A percentile compares a stretch with the other conserved stretches of the same genome.
Conservation (phyloP, 495 filamentous ascomycete genomes). For the Penicillium tannophilum region DNA sequence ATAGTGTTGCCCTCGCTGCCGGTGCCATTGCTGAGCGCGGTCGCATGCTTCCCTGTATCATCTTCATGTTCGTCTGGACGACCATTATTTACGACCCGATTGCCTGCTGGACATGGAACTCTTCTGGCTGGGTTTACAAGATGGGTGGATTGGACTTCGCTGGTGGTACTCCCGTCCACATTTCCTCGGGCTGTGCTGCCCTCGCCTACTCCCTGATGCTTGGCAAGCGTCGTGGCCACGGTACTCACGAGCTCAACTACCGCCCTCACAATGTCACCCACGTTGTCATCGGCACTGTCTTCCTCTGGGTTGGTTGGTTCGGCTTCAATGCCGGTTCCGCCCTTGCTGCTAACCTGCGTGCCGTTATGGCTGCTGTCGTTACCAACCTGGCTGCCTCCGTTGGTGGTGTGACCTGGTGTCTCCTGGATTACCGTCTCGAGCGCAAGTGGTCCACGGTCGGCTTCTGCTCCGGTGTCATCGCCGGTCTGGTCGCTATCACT, state of each 20-base stretch:
- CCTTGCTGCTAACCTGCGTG: slow-evolving; percentile 81
- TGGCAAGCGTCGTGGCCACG: slow-evolving; percentile 81
- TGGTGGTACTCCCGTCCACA: slow-evolving; percentile 95
- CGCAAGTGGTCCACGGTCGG: slow-evolving; percentile 96
- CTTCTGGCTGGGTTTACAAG: slow-evolving; percentile 76
- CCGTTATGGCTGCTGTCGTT: slow-evolving; percentile 63
- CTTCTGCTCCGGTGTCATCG: slow-evolving; percentile 93
- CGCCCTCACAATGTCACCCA: slow-evolving; percentile 98
- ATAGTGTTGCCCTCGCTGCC: slow-evolving; percentile 82
- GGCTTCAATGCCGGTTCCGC: slow-evolving; percentile 97
- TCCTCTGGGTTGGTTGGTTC: slow-evolving; percentile 99
- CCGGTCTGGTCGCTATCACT: slow-evolving; percentile 90
- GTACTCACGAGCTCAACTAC: slow-evolving; percentile 89
- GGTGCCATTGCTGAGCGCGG: slow-evolving; percentile 92
- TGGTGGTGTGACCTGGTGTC: slow-evolving; percentile 92
- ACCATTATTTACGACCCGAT: slow-evolving; percentile 95
- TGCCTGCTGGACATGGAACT: slow-evolving; percentile 99
- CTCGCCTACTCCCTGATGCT: slow-evolving; percentile 85
- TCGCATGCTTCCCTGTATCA: slow-evolving; percentile 87
- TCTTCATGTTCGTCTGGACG: slow-evolving; percentile 97
- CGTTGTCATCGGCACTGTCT: slow-evolving; percentile 94
- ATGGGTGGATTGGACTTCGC: slow-evolving; percentile 94
- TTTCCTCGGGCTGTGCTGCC: slow-evolving; percentile 85
- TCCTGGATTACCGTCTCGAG: slow-evolving; percentile 92
- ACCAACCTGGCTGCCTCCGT: slow-evolving; percentile 60